phyloP scores from a whole-genome alignment of 305 asterid species.

The Solanum hybrid region DNA sequence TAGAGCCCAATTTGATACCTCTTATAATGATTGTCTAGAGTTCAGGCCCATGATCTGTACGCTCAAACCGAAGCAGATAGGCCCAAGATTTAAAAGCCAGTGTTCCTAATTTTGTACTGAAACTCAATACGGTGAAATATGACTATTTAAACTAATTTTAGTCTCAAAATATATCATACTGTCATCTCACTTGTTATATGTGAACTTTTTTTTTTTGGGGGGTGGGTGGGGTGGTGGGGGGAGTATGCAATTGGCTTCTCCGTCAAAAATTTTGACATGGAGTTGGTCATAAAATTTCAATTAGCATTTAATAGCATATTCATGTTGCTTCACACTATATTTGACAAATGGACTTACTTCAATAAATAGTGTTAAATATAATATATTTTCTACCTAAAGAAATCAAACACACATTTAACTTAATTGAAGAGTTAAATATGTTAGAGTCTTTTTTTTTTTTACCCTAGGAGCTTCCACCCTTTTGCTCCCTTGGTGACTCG shows the following conservation, averaged over 20 bases:
- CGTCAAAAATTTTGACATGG: not conserved
- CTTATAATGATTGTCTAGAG: not conserved
- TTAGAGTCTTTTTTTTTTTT: not conserved
- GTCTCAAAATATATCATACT: no score
- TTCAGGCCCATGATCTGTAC: not conserved
- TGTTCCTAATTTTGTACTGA: no score
- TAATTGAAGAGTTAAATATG: not conserved
- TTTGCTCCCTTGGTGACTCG: no score
- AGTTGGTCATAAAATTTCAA: not conserved
- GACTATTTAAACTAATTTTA: no score
- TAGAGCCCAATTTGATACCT: not conserved
- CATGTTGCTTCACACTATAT: not conserved
- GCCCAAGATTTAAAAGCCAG: no score
- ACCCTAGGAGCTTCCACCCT: no score
- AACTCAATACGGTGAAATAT: no score
- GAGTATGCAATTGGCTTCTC: no score
- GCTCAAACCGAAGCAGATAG: no score
- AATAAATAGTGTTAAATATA: not conserved
- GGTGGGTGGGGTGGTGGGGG: no score
- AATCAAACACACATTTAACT: not conserved
- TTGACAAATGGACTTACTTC: not conserved
- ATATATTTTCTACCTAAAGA: not conserved
- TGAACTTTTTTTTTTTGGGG: no score
- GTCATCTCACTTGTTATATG: no score
- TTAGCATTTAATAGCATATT: not conserved